Evolutionary conservation across 129 eudicot genomes (phyloP), one percentile per base, ranked within the genome.

Genomic region (Tagetes erecta): DNA sequence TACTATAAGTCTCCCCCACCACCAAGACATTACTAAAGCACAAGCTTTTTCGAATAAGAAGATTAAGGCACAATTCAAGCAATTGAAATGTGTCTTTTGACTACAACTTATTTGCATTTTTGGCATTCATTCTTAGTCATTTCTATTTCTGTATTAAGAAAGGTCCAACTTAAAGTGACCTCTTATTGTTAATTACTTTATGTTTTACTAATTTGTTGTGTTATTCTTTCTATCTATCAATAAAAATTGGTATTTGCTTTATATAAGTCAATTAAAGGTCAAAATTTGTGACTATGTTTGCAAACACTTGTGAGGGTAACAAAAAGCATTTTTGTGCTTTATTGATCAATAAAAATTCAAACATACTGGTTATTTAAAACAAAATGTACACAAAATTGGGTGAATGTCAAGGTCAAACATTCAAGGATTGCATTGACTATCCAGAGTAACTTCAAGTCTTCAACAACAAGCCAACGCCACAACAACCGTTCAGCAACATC

Each of bases 11-110:
- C 80, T 0, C 80, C 80, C 3, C 80, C 80, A 0, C 13, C 72
- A 8, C 65, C 65, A 0, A 65, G 20, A 5, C 68, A 76, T 35
- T 76, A 76, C 20, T 76, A 67, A 76, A 50, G 41, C 47, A 7
- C 62, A 38, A 3, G 2, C 51, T 3, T 37, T 55, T 8, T 52
- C 27, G 34, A 27, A 9, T 2, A 53, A 8, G 66, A 38, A 39
- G 50, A 6, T 47, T 35, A 8, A 3, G 72, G 9, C 39, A 35
- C 6, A n/a, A 6, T 1, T 52, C 14, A 57, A 12, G 8, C 31
- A 30, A n/a, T 46, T 6, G 3, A 5, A 49, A 63, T 63, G 49
- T 62, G n/a, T 10, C 30, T 44, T 9, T 47, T 35, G 7, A 12
- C 3, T 49, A 11, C 11, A 5, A 4, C 33, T 63, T 35, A 46